Conservation (phyloP, 1,139 yeast genomes). For the Blastobotrys serpentis region DNA sequence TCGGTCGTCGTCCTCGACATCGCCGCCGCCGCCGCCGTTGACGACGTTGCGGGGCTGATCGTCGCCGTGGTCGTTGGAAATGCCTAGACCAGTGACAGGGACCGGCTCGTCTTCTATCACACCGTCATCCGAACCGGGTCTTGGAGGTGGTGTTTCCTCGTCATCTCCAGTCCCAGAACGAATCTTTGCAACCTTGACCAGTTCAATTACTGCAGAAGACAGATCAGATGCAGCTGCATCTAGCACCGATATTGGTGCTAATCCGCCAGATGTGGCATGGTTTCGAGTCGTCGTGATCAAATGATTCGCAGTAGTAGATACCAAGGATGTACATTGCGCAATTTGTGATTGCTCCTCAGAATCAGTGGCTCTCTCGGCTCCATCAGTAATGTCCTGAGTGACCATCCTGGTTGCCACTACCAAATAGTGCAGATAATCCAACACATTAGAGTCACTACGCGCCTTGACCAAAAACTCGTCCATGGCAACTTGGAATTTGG, state of each 20-base stretch:
- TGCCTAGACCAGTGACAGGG: background rate
- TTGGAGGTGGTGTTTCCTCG: slow-evolving; percentile 12
- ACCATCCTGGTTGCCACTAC: slow-evolving; percentile 40
- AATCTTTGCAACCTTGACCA: slow-evolving; percentile 57
- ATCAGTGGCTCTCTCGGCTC: slow-evolving; percentile 26
- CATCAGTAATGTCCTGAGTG: slow-evolving; percentile 42
- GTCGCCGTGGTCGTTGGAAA: background rate
- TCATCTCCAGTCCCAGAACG: slow-evolving; percentile 23
- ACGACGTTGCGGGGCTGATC: background rate
- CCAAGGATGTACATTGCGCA: slow-evolving; percentile 39
- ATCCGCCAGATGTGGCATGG: slow-evolving; percentile 58
- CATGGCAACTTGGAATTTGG: slow-evolving; percentile 35
- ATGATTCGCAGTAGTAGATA: slow-evolving; percentile 72
- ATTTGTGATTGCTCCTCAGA: slow-evolving; percentile 29
- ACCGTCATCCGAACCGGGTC: slow-evolving; percentile 10
- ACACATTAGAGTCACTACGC: slow-evolving; percentile 29
- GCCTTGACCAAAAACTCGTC: slow-evolving; percentile 37
- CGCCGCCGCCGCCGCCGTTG: background rate
- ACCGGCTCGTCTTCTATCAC: background rate
- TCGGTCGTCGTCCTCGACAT: background rate
- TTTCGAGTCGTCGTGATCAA: slow-evolving; percentile 78
- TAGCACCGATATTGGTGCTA: slow-evolving; percentile 70
- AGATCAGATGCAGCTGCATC: slow-evolving; percentile 80
- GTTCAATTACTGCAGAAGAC: slow-evolving; percentile 69
- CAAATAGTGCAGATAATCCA: slow-evolving; percentile 37